phyloP scores from a whole-genome alignment of 495 filamentous ascomycete genomes.

The Hypomontagnella submonticulosa region DNA sequence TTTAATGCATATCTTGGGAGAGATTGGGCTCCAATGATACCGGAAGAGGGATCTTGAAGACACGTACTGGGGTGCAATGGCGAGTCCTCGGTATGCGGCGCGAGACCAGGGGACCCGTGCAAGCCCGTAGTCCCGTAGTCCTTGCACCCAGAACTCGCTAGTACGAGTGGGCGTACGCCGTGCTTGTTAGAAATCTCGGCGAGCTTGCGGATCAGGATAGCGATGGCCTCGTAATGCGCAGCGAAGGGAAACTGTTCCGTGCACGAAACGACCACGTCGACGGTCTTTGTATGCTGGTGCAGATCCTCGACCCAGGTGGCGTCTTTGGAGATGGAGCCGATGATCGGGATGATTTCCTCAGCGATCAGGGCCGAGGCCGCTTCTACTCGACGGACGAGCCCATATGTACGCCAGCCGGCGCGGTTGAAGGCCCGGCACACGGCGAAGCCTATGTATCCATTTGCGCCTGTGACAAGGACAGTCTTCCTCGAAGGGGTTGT shows the following conservation, averaged over 20 bases:
- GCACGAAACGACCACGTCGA: constrained; percentile 53
- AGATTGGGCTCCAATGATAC: no score
- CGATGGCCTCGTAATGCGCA: constrained; percentile 46
- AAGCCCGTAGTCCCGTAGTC: constrained; percentile 55
- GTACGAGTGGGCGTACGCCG: constrained; percentile 49
- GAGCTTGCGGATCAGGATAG: constrained; percentile 38
- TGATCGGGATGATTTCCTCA: constrained; percentile 51
- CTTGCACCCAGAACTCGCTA: constrained; percentile 57
- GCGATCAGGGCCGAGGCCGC: constrained; percentile 36
- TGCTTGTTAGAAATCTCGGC: constrained; percentile 25
- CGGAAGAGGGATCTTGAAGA: no score
- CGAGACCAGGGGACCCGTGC: constrained; percentile 44
- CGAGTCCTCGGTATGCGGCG: constrained; percentile 52
- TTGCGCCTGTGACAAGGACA: constrained; percentile 57
- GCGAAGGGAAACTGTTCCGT: constrained; percentile 52
- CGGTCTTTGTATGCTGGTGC: constrained; percentile 26
- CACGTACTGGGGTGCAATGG: constrained; percentile 39
- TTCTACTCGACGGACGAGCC: constrained; percentile 49
- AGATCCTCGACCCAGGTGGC: constrained; percentile 32
- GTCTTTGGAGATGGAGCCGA: constrained; percentile 47
- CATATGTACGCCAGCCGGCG: constrained; percentile 53
- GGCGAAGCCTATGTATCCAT: constrained; percentile 57
- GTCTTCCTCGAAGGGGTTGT: constrained; percentile 26
- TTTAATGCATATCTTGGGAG: no score
- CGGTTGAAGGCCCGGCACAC: constrained; percentile 54